Evolutionary conservation across 2,329 filamentous ascomycete genomes (phyloP), one percentile per base, ranked within the genome.

Genomic region (Ascochyta pisi): DNA sequence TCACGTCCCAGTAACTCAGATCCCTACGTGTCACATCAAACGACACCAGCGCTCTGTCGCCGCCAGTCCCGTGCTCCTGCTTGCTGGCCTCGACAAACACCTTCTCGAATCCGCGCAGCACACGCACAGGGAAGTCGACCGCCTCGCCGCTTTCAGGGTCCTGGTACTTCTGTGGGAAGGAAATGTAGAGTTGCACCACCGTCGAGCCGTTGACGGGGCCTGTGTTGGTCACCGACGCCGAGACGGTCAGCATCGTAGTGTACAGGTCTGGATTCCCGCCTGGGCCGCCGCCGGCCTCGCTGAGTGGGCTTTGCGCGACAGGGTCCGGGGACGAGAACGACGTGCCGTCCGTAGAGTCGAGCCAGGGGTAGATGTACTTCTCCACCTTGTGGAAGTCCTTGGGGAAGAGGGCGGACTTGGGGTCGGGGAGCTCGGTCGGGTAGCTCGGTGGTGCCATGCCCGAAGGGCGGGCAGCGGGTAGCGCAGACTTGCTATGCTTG

Each of bases 331-430:
- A 61, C 66, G 78, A 8, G 73, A 73, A 58, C n/a, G 77, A 73
- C 19, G 82, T 78, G 23, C 83, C 81, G 13, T 83, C 78, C 9
- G 79, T 68, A 0, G 76, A 79, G 7, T 80, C 73, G 23, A 91
- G 79, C 72, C 90, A 92, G 0, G 89, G 89, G 69, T 92, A 92
- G 50, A 92, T 83, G 73, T 89, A 91, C 66, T 89, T 89, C 50
- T 83, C 79, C 0, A 92, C 76, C 43, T 79, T 82, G n/a, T 81
- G 79, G 68, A 91, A 85, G 5, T 77, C 82, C 0, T 75, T 50
- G 0, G 89, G 89, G 68, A 87, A 89, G 1, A 90, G 73, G 0
- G 82, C 84, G 12, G 83, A 81, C n/a, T 79, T 73, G 3, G 83
- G 77, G 15, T 82, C 76, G 0, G 87, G 87, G 3, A 88, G 76